Evolutionary conservation across 805 yeast genomes (phyloP), one percentile per base, ranked within the genome.

Genomic region (Metschnikowia baotianmanensis): DNA sequence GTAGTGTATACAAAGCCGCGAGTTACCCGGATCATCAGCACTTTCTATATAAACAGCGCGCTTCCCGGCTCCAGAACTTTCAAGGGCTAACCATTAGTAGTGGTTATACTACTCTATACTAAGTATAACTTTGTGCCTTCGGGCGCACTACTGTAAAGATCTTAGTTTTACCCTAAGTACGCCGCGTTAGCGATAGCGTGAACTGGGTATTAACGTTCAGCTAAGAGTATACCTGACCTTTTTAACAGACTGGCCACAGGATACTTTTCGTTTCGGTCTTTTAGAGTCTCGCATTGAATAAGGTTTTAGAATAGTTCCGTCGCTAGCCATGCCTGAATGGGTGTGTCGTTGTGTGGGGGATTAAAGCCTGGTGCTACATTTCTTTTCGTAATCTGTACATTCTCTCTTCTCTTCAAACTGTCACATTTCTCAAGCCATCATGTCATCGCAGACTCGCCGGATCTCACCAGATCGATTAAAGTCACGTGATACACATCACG

Each of bases 181-280:
- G 62, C 70, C 74, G 61, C 65, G 53, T 65, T 46, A 64, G 71
- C 59, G 67, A 58, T 57, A 51, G 71, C 58, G 65, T 59, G 71
- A 66, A 57, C 51, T 63, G 65, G 72, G 61, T 58, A 48, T 40
- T 16, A 35, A 40, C 62, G 61, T 57, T 75, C 80, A 80, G 86
- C 86, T 80, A 80, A 78, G 81, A 76, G 74, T 64, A 68, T 69
- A 36, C 63, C 70, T 81, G 86, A 80, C 86, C 78, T 67, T 73
- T 70, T 77, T 76, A 80, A 80, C 86, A 80, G 80, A 72, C 71
- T 64, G 73, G 86, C 66, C 80, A 80, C 86, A 81, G 74, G 70
- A 65, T 70, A 66, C 71, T 76, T 80, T 80, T 77, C 86, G 86
- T 80, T 80, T 79, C 79, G 82, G 84, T 76, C 77, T 72, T 82